Evolutionary conservation across 345 rosid species (phyloP), one percentile per base, ranked within the genome.

Genomic region (Mangifera indica): DNA sequence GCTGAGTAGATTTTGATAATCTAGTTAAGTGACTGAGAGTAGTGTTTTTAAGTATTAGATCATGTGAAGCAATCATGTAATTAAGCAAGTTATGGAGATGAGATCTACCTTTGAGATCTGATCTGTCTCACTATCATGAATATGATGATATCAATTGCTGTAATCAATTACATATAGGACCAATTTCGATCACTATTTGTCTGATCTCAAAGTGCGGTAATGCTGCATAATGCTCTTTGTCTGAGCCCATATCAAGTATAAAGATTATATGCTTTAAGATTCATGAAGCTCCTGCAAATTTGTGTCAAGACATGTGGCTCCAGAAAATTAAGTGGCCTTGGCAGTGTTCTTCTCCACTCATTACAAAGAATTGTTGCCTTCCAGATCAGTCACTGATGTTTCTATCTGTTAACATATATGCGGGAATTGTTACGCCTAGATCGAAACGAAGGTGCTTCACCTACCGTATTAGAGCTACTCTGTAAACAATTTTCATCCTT

Each of bases 131-230:
- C 46, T 66, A 71, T 70, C 61, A 76, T 80, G 74, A 58, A 69
- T 10, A 21, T 11, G 44, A 59, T 57, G 74, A 72, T 64, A 80
- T 65, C 48, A 61, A 60, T 40, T 46, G 70, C 29, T 49, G 55
- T 60, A 42, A 67, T 74, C 72, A 29, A 76, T 54, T 80, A 73
- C 77, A 3, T 45, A 64, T 54, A 70, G 77, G 75, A 70, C 83
- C 54, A 15, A 49, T 14, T 74, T 56, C 48, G 45, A 21, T 63
- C 63, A 55, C 66, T 14, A 45, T 48, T 18, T 48, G 11, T 24
- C 11, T 67, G 25, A 11, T 8, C 0, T 8, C 8, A 4, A 25
- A 42, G 59, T 25, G 59, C 22, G 44, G 21, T 29, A 37, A 29
- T 29, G 32, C 32, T 22, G 24, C 49, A 44, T n/a, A n/a, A n/a